A percentile compares a stretch with the other conserved stretches of the same genome.
Conservation (phyloP, 1,284 basidiomycete species). For the Takashimella koratensis region DNA sequence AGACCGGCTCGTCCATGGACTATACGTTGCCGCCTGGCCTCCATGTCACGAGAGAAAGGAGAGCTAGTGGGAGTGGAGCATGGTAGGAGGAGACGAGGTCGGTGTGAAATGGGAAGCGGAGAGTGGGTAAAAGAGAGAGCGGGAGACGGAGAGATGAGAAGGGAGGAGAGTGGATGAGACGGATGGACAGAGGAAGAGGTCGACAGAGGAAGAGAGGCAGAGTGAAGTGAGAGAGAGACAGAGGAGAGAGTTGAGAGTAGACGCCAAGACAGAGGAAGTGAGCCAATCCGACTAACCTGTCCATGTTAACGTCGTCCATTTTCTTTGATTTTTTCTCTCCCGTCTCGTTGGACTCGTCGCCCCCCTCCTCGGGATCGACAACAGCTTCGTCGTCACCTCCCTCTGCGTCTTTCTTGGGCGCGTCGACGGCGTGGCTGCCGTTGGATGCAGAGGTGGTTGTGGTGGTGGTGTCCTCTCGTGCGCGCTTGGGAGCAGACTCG, state of each 20-base stretch:
- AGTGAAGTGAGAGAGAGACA: not conserved
- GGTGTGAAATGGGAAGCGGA: no score
- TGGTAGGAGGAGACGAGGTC: no score
- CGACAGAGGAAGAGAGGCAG: not conserved
- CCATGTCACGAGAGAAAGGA: no score
- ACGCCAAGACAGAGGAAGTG: not conserved
- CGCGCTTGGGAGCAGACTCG: slow-evolving; percentile 26
- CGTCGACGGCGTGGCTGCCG: slow-evolving; percentile 2
- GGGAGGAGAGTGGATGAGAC: no score
- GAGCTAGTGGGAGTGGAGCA: no score
- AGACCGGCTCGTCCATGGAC: no score
- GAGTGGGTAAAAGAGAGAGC: no score
- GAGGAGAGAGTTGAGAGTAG: not conserved
- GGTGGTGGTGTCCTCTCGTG: slow-evolving; percentile 20
- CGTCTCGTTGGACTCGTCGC: slow-evolving; percentile 3
- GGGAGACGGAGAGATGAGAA: no score
- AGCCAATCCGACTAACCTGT: slow-evolving; percentile 28
- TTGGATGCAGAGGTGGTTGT: slow-evolving; percentile 6
- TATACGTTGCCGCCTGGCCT: no score
- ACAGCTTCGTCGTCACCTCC: no score
- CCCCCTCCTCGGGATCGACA: not conserved
- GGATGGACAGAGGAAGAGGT: no score
- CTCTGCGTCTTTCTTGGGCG: not conserved
- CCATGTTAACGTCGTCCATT: slow-evolving; percentile 40
- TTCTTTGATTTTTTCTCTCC: slow-evolving; percentile 23